Conservation (phyloP, 2,329 filamentous ascomycete species). For the Pseudocercospora crystallina region DNA sequence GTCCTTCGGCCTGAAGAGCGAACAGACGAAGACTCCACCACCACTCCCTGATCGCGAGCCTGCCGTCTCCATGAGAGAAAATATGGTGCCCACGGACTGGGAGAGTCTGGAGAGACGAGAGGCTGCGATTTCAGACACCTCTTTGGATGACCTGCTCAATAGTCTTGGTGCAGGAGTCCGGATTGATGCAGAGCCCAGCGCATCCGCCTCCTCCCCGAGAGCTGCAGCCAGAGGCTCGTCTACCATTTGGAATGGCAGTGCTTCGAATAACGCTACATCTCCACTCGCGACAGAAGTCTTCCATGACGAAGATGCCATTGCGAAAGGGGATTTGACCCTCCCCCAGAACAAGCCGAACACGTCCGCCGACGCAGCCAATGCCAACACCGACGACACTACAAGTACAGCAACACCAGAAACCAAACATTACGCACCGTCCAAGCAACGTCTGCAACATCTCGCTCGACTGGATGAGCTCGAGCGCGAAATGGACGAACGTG, state of each 20-base stretch:
- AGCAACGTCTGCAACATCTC: constrained; percentile 43
- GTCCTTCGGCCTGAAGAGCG: neutral
- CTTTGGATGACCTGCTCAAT: constrained; percentile 45
- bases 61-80: constrained; percentile 1
- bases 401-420: neutral
- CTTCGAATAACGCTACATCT: constrained; percentile 8
- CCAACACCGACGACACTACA: neutral
- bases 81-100: constrained; percentile 33
- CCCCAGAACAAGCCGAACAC: constrained; percentile 25
- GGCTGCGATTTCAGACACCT: constrained; percentile 35
- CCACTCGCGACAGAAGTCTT: constrained; percentile 5
- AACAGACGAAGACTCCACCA: constrained; percentile 2
- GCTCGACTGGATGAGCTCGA: constrained; percentile 63
- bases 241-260: constrained; percentile 14
- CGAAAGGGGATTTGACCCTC: constrained; percentile 20
- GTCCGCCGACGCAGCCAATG: neutral
- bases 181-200: constrained; percentile 9
- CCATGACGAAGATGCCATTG: neutral
- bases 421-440: constrained; percentile 7
- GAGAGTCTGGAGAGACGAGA: constrained; percentile 31
- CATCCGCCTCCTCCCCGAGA: neutral
- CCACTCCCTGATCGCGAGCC: constrained; percentile 6
- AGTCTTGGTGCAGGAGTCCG: constrained; percentile 41
- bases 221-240: constrained; percentile 7
- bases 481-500: constrained; percentile 65